Base-by-base conservation (phyloP, 2,329 filamentous ascomycete species). In the Cadophora luteo-olivacea region DNA sequence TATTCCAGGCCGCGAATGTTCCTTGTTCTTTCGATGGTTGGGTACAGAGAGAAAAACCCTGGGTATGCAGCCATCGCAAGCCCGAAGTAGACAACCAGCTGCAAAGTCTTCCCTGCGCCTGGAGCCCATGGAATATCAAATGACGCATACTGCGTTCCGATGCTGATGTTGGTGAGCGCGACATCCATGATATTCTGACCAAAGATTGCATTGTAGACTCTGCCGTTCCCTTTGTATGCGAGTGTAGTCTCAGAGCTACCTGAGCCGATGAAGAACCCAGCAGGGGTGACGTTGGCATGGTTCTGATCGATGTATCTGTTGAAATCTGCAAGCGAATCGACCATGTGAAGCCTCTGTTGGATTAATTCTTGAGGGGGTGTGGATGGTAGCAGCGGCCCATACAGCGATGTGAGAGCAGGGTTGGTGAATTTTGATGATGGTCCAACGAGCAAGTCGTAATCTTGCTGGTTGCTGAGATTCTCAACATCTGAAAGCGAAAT, bases 1-100 rank as follows among this genome's bases (percentile, higher is more conserved):
- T 97, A 97, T 79, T 97, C 91, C 36, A 97, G 83, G 19, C 92
- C 91, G 63, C 94, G 88, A 29, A 97, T 92, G 72, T 93, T 91
- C 61, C 89, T 84, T 12, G 93, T 83, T 32, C 93, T 86, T 79
- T 97, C 94, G 33, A 92, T 83, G n/a, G 93, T 97, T 0, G 93
- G 92, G 76, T 97, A 97, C 4, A 97, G 82, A 0, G 92, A 88
- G 75, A 97, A 97, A 82, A 97, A 94, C 16, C 91, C 93, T 0
- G 94, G 93, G 74, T 91, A 96, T 0, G 90, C 89, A 7, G 87
- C 85, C 80, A 97, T 89, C 0, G 91, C 92, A 9, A 97, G 84
- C 16, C 91, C 89, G 77, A 96, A 91, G 79, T 97, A 97, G 9
- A 92, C 84, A 51, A 95, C 87, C 22, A 97, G 84, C 77, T 97